A percentile compares a stretch with the other conserved stretches of the same genome.
These are phyloP conservation scores for Mucor sp. DNA, from an alignment of 371 early-diverging fungal genomes.

Conservation along the genomic window DNA sequence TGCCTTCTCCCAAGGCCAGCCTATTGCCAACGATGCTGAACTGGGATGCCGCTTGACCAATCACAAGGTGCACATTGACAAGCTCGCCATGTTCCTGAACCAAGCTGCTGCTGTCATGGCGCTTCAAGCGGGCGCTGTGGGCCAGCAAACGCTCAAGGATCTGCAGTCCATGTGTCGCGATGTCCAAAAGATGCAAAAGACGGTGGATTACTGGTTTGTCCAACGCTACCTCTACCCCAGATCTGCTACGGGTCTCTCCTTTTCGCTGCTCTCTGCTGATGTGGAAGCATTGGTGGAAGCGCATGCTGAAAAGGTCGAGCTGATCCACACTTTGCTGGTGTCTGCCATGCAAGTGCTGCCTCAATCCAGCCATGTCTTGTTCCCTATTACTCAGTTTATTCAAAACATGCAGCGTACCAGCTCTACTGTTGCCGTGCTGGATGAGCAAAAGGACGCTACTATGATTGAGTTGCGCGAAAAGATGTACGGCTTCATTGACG, in stretches of 20 bases:
- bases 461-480: conserved; percentile 31
- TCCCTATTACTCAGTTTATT: conserved; percentile 29
- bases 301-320: conserved; percentile 14
- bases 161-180: conserved; percentile 19
- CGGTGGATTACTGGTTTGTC: conserved; percentile 32
- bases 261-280: conserved; percentile 33
- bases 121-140: conserved; percentile 21
- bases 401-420: neutral
- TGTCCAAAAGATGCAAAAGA: conserved; percentile 29
- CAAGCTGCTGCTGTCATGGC: conserved; percentile 28
- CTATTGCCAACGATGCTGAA: conserved; percentile 16
- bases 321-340: conserved; percentile 13
- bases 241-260: conserved; percentile 23
- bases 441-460: neutral
- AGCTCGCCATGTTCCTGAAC: conserved; percentile 41
- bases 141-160: conserved; percentile 11
- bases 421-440: neutral
- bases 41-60: conserved; percentile 37
- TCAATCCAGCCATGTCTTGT: conserved; percentile 28
- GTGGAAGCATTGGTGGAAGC: conserved; percentile 30
- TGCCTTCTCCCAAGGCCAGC: conserved; percentile 15
- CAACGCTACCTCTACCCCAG: conserved; percentile 42
- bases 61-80: conserved; percentile 55
- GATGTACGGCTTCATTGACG: conserved; percentile 38
- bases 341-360: conserved; percentile 20